Evolutionary conservation across 2,329 filamentous ascomycete species (phyloP).

Genomic region (Aureobasidium sp.): DNA sequence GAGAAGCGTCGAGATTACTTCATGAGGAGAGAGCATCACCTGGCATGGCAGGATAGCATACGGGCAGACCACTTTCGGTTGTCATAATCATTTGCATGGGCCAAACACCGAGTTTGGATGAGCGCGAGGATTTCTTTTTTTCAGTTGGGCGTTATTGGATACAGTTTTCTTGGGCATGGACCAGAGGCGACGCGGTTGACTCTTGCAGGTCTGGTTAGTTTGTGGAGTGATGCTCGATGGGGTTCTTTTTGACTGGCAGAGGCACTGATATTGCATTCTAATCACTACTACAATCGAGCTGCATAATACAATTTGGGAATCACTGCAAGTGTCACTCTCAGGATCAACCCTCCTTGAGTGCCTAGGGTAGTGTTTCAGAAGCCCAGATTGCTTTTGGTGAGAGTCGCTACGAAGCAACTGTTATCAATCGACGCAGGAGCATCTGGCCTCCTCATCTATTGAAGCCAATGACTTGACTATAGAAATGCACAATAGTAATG

Average conservation of each 20-base stretch:
- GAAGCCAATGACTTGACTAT: too few relatives aligned
- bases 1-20: constrained; percentile 13
- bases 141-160: neutral
- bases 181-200: neutral
- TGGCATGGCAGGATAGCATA: neutral
- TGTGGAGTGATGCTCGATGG: neutral
- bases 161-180: neutral
- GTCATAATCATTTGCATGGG: neutral
- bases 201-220: neutral
- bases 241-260: neutral
- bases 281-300: neutral
- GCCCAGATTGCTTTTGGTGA: neutral
- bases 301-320: neutral
- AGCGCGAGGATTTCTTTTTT: neutral
- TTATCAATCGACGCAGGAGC: neutral
- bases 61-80: neutral
- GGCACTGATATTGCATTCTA: constrained; percentile 6
- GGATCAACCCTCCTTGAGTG: neutral
- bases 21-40: neutral
- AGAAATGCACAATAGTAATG: too few relatives aligned
- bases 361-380: neutral
- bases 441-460: too few relatives aligned
- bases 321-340: neutral
- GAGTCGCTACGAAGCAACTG: neutral
- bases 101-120: neutral